phyloP scores from a whole-genome alignment of 345 rosid genomes.

The Rhizophora mangle region DNA sequence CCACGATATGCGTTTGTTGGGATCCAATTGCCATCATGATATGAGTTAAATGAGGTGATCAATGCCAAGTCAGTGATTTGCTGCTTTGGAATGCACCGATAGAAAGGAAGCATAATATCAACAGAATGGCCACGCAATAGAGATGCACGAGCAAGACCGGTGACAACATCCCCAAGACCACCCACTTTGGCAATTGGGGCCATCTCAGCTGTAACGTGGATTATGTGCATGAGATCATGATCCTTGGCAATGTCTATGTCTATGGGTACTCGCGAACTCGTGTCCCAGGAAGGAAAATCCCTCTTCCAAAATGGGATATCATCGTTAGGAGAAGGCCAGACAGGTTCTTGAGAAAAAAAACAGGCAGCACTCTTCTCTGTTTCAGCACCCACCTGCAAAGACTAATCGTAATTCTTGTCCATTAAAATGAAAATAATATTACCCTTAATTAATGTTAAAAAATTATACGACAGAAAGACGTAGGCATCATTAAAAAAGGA shows the following conservation, averaged over 20 bases:
- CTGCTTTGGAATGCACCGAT: conserved; percentile 42
- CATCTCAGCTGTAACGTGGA: conserved; percentile 59
- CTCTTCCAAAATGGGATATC: conserved; percentile 53
- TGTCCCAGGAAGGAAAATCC: conserved; percentile 41
- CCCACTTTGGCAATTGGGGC: conserved; percentile 66
- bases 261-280: conserved; percentile 16
- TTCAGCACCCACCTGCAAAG: conserved; percentile 22
- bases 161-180: conserved; percentile 63
- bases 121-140: conserved; percentile 48
- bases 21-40: conserved; percentile 51
- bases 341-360: conserved; percentile 13
- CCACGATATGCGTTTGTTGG: conserved; percentile 42
- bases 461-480: too few relatives aligned
- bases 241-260: conserved; percentile 37
- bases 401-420: not conserved
- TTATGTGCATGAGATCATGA: conserved; percentile 36
- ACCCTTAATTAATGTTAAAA: too few relatives aligned
- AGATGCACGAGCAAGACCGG: conserved; percentile 57
- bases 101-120: conserved; percentile 56
- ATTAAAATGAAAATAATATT: too few relatives aligned
- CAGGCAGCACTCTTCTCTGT: conserved; percentile 4
- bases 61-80: conserved; percentile 37
- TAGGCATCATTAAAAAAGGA: too few relatives aligned
- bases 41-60: conserved; percentile 33
- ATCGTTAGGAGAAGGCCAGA: conserved; percentile 52